Evolutionary conservation across 1,139 yeast genomes (phyloP), one percentile per base, ranked within the genome.

Genomic region (Trichomonascaceae sp.): DNA sequence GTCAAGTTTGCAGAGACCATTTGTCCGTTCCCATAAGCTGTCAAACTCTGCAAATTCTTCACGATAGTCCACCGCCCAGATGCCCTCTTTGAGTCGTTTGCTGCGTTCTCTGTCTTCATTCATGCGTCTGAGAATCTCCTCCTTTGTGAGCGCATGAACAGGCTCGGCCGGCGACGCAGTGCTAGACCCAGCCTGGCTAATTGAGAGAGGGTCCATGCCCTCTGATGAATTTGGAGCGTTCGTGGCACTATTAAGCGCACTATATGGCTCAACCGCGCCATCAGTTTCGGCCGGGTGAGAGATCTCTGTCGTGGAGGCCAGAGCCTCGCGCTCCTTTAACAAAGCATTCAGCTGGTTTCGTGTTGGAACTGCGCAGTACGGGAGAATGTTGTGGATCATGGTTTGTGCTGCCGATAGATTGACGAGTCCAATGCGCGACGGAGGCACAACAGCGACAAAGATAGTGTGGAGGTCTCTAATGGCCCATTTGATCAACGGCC

Each of bases 51-150:
- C 62, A 34, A 67, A 70, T 1, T 67, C 61, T 20, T 49, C 52
- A 4, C 61, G 62, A 35, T 62, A 61, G 13, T 69, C 67, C 39
- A 78, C 74, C 11, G 73, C 69, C 93, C 93, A 81, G 23, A 76
- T 60, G 16, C 65, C 69, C 48, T 84, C 94, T 45, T 82, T 80
- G 13, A 78, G 70, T 39, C 80, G 66, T 50, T 84, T 84, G 45
- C 79, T 84, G 5, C 89, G 63, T 51, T 84, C 95, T 43, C 94
- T 60, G 51, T 84, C 94, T 41, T 79, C 89, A 51, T 84, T 93
- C 74, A 84, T 80, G 39, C 94, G 62, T 27, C 70, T 62, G n/a
- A 79, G 52, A 11, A 79, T 74, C 44, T 77, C 78, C 31, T 69
- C 65, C 37, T 65, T 37, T 4, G 44, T 35, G 39, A 45, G 31